Conservation (phyloP, 1,284 basidiomycete species). For the Neonothopanus nambi region DNA sequence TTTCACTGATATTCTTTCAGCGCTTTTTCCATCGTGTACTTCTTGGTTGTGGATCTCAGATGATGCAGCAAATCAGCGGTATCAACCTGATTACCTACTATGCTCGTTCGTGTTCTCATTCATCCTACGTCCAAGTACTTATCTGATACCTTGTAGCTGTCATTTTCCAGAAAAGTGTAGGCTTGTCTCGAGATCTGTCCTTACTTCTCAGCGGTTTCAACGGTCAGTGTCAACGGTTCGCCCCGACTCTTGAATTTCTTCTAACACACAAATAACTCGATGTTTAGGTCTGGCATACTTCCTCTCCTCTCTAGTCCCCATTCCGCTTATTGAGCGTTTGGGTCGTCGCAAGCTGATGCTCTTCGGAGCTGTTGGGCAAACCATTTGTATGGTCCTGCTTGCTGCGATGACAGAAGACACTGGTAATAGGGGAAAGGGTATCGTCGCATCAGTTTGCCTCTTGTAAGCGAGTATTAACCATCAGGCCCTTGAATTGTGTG, state of each 20-base stretch:
- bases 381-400: slow-evolving; percentile 61
- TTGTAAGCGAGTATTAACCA: slow-evolving; percentile 31
- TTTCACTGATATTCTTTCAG: background rate
- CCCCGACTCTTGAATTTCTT: slow-evolving; percentile 48
- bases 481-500: slow-evolving; percentile 19
- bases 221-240: slow-evolving; percentile 59
- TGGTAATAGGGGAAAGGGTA: slow-evolving; percentile 44
- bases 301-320: slow-evolving; percentile 55
- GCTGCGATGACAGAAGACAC: slow-evolving; percentile 49
- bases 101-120: slow-evolving; percentile 30
- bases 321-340: slow-evolving; percentile 53
- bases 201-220: slow-evolving; percentile 59
- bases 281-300: slow-evolving; percentile 71
- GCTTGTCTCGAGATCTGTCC: slow-evolving; percentile 48
- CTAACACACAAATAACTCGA: slow-evolving; percentile 21
- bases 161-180: slow-evolving; percentile 19
- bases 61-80: slow-evolving; percentile 40
- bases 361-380: slow-evolving; percentile 57
- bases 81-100: slow-evolving; percentile 67
- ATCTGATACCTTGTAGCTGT: slow-evolving; percentile 3
- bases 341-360: slow-evolving; percentile 65
- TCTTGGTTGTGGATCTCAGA: background rate
- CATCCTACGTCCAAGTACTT: background rate
- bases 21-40: background rate
- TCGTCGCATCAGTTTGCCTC: slow-evolving; percentile 55